Conservation (phyloP, 2,329 filamentous ascomycete genomes). For the Macrophomina tecta region DNA sequence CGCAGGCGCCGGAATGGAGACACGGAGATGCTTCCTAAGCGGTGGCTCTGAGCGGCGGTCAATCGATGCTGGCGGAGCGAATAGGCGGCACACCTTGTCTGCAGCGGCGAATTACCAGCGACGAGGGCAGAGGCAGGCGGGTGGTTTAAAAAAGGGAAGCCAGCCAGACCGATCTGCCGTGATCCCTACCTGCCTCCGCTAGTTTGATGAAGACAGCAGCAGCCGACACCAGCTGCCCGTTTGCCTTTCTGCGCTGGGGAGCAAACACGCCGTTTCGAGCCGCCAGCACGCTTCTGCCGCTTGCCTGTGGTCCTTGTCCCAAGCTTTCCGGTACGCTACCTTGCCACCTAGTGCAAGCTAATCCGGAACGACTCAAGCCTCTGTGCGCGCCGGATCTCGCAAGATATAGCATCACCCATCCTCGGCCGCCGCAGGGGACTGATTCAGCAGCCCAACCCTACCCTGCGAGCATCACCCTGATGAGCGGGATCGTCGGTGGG, state of each 20-base stretch:
- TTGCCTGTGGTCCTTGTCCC: constrained; percentile 1
- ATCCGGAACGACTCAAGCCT: constrained; percentile 17
- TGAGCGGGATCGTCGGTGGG: constrained; percentile 26
- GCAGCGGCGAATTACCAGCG: background rate
- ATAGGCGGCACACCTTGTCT: constrained; percentile 5
- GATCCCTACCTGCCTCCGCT: constrained; percentile 25
- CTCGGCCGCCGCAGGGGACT: background rate
- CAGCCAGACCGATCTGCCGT: background rate
- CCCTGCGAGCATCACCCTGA: constrained; percentile 25
- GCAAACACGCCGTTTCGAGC: constrained; percentile 22
- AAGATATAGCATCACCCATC: constrained; percentile 4
- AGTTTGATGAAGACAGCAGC: constrained; percentile 19
- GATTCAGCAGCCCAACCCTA: constrained; percentile 14
- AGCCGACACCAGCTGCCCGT: background rate
- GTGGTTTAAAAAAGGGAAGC: constrained; percentile 19
- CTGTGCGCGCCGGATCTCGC: constrained; percentile 16
- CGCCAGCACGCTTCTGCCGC: constrained; percentile 9
- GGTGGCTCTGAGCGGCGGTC: constrained; percentile 2
- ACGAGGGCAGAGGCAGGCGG: background rate
- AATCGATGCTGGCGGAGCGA: constrained; percentile 12
- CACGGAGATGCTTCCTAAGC: constrained; percentile 26
- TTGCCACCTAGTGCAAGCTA: constrained; percentile 15
- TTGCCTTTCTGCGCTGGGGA: constrained; percentile 10
- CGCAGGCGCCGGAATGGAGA: constrained; percentile 15
- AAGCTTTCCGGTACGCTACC: constrained; percentile 26